Percentiles rank a stretch among this genome's conserved stretches.
phyloP scores from a whole-genome alignment of 2,329 filamentous ascomycete genomes.

The Phialophora verrucosa region DNA sequence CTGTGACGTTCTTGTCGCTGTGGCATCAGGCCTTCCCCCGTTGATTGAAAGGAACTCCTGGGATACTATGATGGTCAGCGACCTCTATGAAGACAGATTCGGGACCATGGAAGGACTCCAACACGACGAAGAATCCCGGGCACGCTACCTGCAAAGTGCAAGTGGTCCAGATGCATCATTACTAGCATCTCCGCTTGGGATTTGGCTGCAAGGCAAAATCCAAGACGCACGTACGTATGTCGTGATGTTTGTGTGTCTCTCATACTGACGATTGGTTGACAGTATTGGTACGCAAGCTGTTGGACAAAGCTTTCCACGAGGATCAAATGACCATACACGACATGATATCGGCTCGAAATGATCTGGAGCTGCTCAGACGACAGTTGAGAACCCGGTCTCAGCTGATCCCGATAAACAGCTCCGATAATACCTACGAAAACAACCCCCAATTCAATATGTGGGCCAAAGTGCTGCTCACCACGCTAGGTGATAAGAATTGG shows the following conservation, averaged over 20 bases:
- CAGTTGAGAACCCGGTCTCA: not conserved
- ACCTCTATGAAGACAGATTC: conserved; percentile 1
- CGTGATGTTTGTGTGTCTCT: not conserved
- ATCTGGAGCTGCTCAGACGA: conserved; percentile 3
- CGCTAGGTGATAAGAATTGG: conserved; percentile 11
- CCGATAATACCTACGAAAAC: conserved; percentile 4
- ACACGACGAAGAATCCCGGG: not conserved
- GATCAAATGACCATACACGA: conserved; percentile 7
- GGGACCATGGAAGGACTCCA: conserved; percentile 7
- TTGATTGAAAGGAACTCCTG: conserved; percentile 10
- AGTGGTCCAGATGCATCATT: not conserved
- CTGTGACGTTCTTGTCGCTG: conserved; percentile 10
- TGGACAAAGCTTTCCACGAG: conserved; percentile 5
- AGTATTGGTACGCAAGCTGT: conserved; percentile 8
- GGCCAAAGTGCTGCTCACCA: conserved; percentile 1
- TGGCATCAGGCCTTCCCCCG: conserved; percentile 5
- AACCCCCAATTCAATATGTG: conserved; percentile 3
- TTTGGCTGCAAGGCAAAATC: conserved; percentile 11
- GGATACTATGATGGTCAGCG: conserved; percentile 8
- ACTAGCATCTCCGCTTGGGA: not conserved
- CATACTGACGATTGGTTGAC: not conserved
- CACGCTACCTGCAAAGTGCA: not conserved
- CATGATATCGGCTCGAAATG: conserved; percentile 8
- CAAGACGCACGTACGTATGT: not conserved
- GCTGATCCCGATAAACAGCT: conserved; percentile 1